Conservation (phyloP, 2,329 filamentous ascomycete species). For the Lojkania enalia region DNA sequence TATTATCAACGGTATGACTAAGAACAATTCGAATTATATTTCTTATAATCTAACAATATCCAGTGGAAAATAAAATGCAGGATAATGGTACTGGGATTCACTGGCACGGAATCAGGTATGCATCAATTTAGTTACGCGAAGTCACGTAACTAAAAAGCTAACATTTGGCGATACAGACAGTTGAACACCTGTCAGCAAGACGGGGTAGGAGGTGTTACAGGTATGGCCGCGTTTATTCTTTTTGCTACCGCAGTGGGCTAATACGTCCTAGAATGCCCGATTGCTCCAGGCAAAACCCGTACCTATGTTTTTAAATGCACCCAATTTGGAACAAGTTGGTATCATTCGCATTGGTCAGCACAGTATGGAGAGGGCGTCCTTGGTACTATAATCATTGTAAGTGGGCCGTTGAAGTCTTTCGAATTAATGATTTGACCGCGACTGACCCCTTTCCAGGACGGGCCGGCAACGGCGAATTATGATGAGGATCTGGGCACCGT, state of each 20-base stretch:
- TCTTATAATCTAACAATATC: no score
- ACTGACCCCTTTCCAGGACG: constrained; percentile 34
- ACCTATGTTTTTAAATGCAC: constrained; percentile 63
- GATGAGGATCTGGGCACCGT: constrained; percentile 66
- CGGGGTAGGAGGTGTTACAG: constrained; percentile 54
- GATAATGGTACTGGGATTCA: constrained; percentile 57
- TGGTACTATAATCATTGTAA: constrained; percentile 42
- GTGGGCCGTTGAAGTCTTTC: neutral
- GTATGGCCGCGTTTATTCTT: constrained; percentile 3
- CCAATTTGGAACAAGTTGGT: constrained; percentile 51
- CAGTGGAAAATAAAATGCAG: constrained; percentile 40
- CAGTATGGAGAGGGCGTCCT: constrained; percentile 51
- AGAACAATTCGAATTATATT: neutral
- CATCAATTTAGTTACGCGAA: no score
- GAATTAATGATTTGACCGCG: constrained; percentile 1
- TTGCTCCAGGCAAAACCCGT: constrained; percentile 60
- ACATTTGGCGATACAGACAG: constrained; percentile 21
- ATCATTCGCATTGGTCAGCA: constrained; percentile 48
- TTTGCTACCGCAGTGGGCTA: constrained; percentile 17
- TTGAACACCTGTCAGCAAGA: constrained; percentile 52
- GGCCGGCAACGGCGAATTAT: constrained; percentile 49
- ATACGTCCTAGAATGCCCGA: constrained; percentile 62
- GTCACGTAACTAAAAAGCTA: no score
- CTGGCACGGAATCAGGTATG: constrained; percentile 54
- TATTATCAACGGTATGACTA: constrained; percentile 36